Base-by-base conservation (phyloP, 2,329 filamentous ascomycete species). In the Lecanicillium sp. region DNA sequence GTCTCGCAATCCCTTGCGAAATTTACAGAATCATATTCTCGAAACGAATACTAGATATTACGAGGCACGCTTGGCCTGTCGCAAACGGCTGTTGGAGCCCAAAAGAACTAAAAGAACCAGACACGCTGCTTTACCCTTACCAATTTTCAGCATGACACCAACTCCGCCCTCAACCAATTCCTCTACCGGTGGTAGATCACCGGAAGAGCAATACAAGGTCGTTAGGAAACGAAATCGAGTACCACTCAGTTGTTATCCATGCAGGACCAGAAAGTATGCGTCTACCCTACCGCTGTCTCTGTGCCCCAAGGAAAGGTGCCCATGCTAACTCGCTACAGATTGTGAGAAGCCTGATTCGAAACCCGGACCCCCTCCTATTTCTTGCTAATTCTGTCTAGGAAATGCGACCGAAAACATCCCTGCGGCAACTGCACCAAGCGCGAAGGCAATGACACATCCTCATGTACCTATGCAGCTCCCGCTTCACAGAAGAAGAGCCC, bases 351-450 rank as follows among this genome's bases (percentile, higher is more conserved):
- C 22, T 27, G 35, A 41, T 34, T 32, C 38, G 13, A 29, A 25
- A 20, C 30, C n/a, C 36, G 8, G n/a, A n/a, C 29, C 29, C 40
- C 16, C 41, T 17, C 17, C 11, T 25, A 25, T 25, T 5, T 18
- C 9, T 14, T 5, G 32, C 42, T 48, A 20, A 43, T 45, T 16
- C 31, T 16, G 13, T 78, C 73, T 53, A 75, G 92, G 62, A 95
- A 95, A 76, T 96, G 90, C 68, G 94, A 96, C 61, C 81, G 92
- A 54, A 80, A 77, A 45, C 78, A 88, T 48, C 90, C 90, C 40
- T 96, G 88, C 65, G 87, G 92, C 64, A 96, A 96, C 58, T 96
- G 90, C 61, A 79, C 86, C 43, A 95, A 94, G 65, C 82, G 88
- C 52, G 85, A 94, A 62, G 82, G 90, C 51, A 80, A 80, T 48